Conservation (phyloP, 2,329 filamentous ascomycete species). For the Elsinoe australis region DNA sequence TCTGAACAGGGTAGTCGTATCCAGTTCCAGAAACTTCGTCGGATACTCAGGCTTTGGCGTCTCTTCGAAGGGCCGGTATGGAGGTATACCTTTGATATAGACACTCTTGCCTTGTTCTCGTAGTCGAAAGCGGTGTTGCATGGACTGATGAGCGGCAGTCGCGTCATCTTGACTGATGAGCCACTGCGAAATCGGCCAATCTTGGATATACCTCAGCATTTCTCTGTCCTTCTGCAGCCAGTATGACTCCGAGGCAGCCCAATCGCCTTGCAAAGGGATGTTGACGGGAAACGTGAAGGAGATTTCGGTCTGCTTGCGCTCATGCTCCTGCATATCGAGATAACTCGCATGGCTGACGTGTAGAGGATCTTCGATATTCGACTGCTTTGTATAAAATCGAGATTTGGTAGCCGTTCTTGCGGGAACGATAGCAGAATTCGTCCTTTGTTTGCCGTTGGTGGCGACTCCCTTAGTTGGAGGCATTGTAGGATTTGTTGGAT, state of each 20-base stretch:
- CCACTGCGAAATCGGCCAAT: slow-evolving; percentile 5
- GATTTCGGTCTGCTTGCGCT: slow-evolving; percentile 12
- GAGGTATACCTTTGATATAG: slow-evolving; percentile 5
- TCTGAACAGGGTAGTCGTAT: not conserved
- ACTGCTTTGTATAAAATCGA: no score
- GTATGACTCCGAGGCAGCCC: slow-evolving; percentile 8
- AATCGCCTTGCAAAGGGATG: not conserved
- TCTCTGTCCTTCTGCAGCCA: slow-evolving; percentile 15
- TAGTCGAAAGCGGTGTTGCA: not conserved
- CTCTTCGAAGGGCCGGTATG: not conserved
- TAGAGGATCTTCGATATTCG: no score
- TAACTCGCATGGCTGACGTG: slow-evolving; percentile 4
- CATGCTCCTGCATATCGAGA: not conserved
- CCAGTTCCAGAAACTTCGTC: not conserved
- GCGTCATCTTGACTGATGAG: slow-evolving; percentile 3
- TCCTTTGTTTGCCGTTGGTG: no score
- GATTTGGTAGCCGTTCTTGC: no score
- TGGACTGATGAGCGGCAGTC: slow-evolving; percentile 1
- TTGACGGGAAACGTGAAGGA: slow-evolving; percentile 16
- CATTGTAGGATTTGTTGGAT: no score
- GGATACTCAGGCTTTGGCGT: not conserved
- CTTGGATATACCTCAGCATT: slow-evolving; percentile 14
- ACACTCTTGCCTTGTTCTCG: slow-evolving; percentile 14
- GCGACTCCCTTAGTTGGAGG: no score
- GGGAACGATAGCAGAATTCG: no score